These are phyloP conservation scores for Ophiognomonia clavigignenti-juglandacearum DNA, from an alignment of 2,329 filamentous ascomycete species.

Conservation along the genomic window DNA sequence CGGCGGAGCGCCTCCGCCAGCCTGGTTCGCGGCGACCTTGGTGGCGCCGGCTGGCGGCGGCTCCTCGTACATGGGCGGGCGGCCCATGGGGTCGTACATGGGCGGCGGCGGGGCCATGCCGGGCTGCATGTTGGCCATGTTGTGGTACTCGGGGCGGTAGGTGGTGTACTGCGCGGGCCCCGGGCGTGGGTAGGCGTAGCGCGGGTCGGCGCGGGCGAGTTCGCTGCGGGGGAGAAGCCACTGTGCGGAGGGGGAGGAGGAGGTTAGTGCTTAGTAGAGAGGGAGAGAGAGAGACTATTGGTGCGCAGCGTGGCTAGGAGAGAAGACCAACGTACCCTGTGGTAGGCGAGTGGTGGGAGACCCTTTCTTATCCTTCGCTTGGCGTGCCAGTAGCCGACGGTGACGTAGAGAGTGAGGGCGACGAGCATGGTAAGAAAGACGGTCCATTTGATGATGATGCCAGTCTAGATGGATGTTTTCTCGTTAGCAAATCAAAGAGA, in stretches of 20 bases:
- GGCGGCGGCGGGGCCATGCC: slow-evolving; percentile 51
- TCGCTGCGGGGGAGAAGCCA: slow-evolving; percentile 46
- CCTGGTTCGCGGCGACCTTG: slow-evolving; percentile 51
- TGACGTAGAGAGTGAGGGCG: slow-evolving; percentile 55
- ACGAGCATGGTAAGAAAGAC: slow-evolving; percentile 60
- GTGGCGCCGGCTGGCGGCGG: slow-evolving; percentile 42
- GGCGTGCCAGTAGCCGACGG: slow-evolving; percentile 68
- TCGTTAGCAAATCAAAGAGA: not conserved
- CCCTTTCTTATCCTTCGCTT: slow-evolving; percentile 61
- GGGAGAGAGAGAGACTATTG: too few relatives aligned
- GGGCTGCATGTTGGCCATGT: slow-evolving; percentile 51
- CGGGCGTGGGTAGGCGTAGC: slow-evolving; percentile 46
- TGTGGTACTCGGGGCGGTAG: slow-evolving; percentile 37
- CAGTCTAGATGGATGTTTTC: slow-evolving; percentile 41
- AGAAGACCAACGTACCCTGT: slow-evolving; percentile 50
- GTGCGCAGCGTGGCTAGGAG: too few relatives aligned
- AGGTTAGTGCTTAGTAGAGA: not conserved
- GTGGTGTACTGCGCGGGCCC: slow-evolving; percentile 31
- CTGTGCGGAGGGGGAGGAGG: slow-evolving; percentile 25
- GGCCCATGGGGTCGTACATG: slow-evolving; percentile 49
- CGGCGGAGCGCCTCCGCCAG: too few relatives aligned
- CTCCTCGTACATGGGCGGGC: slow-evolving; percentile 54
- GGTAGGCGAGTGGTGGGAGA: slow-evolving; percentile 61
- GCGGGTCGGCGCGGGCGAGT: slow-evolving; percentile 42
- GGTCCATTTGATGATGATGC: slow-evolving; percentile 65